Conservation (phyloP, 1,284 basidiomycete genomes). For the Boletus austroedulis region DNA sequence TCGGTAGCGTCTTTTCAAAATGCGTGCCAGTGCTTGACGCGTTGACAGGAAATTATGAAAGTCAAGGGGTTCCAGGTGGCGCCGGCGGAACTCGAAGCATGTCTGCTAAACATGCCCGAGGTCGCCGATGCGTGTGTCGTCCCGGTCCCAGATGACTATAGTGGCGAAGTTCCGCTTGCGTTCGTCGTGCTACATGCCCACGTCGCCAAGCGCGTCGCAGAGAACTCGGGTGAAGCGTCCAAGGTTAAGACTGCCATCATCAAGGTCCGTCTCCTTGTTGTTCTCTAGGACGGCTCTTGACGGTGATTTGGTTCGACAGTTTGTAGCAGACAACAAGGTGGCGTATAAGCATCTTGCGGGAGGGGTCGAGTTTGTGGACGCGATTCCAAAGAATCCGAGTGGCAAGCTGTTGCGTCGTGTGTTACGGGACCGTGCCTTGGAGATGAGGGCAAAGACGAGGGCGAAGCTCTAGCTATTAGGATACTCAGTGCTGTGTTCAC, state of each 20-base stretch:
- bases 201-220: slow-evolving; percentile 34
- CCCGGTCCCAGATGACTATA: slow-evolving; percentile 71
- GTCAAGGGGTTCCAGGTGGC: slow-evolving; percentile 68
- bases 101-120: slow-evolving; percentile 64
- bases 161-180: slow-evolving; percentile 59
- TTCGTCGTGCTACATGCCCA: slow-evolving; percentile 47
- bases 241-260: slow-evolving; percentile 38
- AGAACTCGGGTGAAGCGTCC: slow-evolving; percentile 30
- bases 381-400: slow-evolving; percentile 59
- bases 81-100: slow-evolving; percentile 71
- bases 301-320: slow-evolving; percentile 38
- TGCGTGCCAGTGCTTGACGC: neutral
- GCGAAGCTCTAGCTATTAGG: slow-evolving; percentile 22
- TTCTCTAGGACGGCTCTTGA: neutral
- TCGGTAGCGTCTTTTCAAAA: slow-evolving; percentile 19
- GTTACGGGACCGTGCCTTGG: slow-evolving; percentile 50
- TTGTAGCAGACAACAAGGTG: slow-evolving; percentile 60
- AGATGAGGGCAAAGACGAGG: slow-evolving; percentile 23
- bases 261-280: slow-evolving; percentile 40
- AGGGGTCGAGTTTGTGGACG: slow-evolving; percentile 53
- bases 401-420: slow-evolving; percentile 58
- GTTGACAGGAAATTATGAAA: slow-evolving; percentile 55
- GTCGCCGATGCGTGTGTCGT: slow-evolving; percentile 75
- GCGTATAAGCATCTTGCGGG: slow-evolving; percentile 60
- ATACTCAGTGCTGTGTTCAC: no score